phyloP scores from a whole-genome alignment of 306 rosid species.

The Cucurbita maxima region DNA sequence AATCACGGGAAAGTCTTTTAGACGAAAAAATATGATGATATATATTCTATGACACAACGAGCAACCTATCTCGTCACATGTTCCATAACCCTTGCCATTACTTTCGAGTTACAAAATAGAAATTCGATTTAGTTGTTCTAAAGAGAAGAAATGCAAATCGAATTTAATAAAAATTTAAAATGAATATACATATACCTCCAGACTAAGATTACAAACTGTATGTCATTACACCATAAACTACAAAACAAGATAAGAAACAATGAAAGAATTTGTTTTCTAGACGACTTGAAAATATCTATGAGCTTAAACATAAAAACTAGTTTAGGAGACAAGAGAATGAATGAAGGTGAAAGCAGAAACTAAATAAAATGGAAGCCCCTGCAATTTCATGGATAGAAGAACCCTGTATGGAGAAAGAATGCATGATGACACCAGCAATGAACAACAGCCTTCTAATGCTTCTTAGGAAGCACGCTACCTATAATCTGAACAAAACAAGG shows the following conservation, averaged over 20 bases:
- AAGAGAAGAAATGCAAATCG: neutral
- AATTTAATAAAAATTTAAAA: neutral
- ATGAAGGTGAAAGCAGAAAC: slow-evolving; percentile 1
- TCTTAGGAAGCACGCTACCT: neutral
- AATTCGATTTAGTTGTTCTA: no score
- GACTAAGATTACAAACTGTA: neutral
- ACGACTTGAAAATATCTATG: neutral
- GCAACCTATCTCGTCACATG: no score
- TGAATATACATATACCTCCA: neutral
- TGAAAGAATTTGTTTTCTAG: slow-evolving; percentile 1
- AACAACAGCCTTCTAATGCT: neutral
- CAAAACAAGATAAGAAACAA: neutral
- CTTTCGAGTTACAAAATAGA: no score
- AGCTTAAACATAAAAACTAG: neutral
- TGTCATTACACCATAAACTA: neutral
- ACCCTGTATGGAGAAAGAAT: neutral
- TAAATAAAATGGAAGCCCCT: slow-evolving; percentile 3
- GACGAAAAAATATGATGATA: no score
- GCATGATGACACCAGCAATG: neutral
- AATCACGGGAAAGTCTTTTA: no score
- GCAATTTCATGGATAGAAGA: slow-evolving; percentile 5
- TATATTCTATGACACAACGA: no score
- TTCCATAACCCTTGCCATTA: no score
- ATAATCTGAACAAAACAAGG: neutral
- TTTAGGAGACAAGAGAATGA: neutral